Evolutionary conservation across 1,284 basidiomycete genomes (phyloP), one percentile per base, ranked within the genome.

Genomic region (Vanrija sp.): DNA sequence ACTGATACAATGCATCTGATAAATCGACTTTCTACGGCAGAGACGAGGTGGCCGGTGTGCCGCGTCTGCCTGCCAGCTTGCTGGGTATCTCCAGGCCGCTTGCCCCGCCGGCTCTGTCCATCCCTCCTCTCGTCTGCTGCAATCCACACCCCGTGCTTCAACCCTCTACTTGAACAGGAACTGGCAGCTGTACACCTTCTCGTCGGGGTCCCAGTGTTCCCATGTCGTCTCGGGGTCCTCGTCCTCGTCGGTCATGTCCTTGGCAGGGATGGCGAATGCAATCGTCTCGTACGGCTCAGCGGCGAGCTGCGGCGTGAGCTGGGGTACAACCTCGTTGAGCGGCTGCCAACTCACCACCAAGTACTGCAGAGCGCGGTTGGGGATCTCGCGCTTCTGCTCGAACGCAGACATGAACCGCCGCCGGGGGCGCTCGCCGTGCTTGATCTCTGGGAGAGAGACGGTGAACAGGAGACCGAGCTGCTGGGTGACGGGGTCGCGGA

Each of bases 251-350:
- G 93, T 95, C 61, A 99, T 95, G 78, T 98, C 95, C 51, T 90
- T 85, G n/a, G 93, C 88, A 45, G 95, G 96, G 64, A 98, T 91
- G 28, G 95, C 91, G 81, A 98, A 98, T 9, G 94, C 91, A 64
- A 98, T 95, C 3, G 93, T 98, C 78, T 98, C 95, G 73, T 98
- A 99, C 6, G 96, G 95, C 70, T 98, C 96, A 18, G 96, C 94
- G 16, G 95, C 96, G 54, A 98, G 89, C 91, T 96, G 65, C 26
- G 2, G 14, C 43, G 39, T 61, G 29, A 57, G 54, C 49, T 15
- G 6, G 25, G 38, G 6, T 5, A 3, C 1, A 7, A 40, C n/a
- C n/a, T n/a, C n/a, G n/a, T 19, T 10, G 16, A 7, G 15, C 16
- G 5, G 12, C 16, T 43, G 8, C 16, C 23, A 15, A 84, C 91